Conservation (phyloP, 257 asterid species). For the Solanum tacnaense region DNA sequence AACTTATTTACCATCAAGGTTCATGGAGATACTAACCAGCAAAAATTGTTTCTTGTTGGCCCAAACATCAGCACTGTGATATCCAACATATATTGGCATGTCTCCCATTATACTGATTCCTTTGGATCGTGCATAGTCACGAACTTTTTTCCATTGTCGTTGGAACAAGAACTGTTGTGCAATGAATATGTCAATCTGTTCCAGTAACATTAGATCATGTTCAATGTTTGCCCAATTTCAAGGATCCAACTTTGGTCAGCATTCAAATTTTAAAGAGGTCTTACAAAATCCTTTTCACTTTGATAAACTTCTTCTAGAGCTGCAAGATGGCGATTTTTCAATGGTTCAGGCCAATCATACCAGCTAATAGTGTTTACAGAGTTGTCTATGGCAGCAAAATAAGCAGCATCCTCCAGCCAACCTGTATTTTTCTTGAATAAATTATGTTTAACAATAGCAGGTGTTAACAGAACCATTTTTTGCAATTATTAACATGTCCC, state of each 20-base stretch:
- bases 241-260: background rate
- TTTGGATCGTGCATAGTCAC: slow-evolving; percentile 59
- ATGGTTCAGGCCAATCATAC: slow-evolving; percentile 96
- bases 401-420: slow-evolving; percentile 98
- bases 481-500: background rate
- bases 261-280: slow-evolving; percentile 13
- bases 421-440: slow-evolving; percentile 27
- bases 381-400: slow-evolving; percentile 92
- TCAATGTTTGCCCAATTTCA: background rate
- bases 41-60: slow-evolving; percentile 85
- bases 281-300: slow-evolving; percentile 74
- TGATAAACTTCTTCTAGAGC: slow-evolving; percentile 88
- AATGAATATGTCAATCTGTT: slow-evolving; percentile 80
- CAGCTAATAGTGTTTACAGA: slow-evolving; percentile 62
- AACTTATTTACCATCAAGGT: background rate
- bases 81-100: slow-evolving; percentile 98
- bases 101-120: slow-evolving; percentile 98
- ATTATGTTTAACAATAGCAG: background rate
- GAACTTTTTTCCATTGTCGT: slow-evolving; percentile 93
- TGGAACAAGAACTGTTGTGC: slow-evolving; percentile 94
- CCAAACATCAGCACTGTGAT: slow-evolving; percentile 99
- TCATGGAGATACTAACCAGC: slow-evolving; percentile 49
- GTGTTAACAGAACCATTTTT: background rate
- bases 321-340: slow-evolving; percentile 82
- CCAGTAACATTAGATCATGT: background rate